Evolutionary conservation across 2,329 filamentous ascomycete genomes (phyloP).

Genomic region (Nemania sp.): DNA sequence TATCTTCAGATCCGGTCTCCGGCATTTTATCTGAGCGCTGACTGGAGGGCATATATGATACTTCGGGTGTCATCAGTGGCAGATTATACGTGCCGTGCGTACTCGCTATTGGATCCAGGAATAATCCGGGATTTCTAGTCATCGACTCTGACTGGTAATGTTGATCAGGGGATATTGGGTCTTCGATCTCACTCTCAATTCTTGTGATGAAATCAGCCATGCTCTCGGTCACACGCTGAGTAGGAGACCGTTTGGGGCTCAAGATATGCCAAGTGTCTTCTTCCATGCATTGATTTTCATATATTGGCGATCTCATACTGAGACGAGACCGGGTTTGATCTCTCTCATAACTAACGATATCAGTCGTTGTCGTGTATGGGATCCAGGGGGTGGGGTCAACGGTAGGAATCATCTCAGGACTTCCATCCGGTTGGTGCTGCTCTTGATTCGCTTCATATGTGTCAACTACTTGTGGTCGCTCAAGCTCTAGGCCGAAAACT

Average conservation of each 20-base stretch:
- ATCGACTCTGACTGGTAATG: constrained; percentile 1
- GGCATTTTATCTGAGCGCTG: not conserved
- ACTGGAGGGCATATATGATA: not conserved
- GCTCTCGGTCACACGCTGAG: constrained; percentile 25
- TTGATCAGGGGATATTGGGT: constrained; percentile 5
- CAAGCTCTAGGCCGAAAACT: not conserved
- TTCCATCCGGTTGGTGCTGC: not conserved
- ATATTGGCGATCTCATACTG: constrained; percentile 28
- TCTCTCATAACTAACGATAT: constrained; percentile 13
- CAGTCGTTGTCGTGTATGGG: constrained; percentile 29
- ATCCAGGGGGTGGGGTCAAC: constrained; percentile 34
- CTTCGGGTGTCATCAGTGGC: not conserved
- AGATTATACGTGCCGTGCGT: not conserved
- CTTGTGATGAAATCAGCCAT: constrained; percentile 42
- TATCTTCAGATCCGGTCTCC: not conserved
- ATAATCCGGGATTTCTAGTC: not conserved
- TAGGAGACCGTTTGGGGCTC: not conserved
- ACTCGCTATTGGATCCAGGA: not conserved
- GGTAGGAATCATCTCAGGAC: constrained; percentile 15
- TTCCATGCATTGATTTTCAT: constrained; percentile 22
- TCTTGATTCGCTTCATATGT: not conserved
- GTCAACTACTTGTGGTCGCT: not conserved
- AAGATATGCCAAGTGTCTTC: not conserved
- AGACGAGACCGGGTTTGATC: constrained; percentile 21
- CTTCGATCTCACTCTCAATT: constrained; percentile 38